These are phyloP conservation scores for Termitomyces sp. DNA, from an alignment of 768 basidiomycete genomes.

Conservation along the genomic window DNA sequence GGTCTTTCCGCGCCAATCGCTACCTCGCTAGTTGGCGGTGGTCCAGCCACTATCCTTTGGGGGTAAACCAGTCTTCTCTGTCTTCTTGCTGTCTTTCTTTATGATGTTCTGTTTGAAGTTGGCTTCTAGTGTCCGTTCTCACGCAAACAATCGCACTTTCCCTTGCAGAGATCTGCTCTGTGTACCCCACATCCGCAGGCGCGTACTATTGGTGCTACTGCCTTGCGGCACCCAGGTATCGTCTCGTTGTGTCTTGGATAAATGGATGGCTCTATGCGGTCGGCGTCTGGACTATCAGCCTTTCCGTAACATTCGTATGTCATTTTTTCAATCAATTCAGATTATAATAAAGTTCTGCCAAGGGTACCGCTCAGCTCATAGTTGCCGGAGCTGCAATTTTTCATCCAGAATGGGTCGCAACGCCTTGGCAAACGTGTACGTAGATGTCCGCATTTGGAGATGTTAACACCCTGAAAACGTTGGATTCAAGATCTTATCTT, in stretches of 20 bases:
- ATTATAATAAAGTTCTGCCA: too few relatives aligned
- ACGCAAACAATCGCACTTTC: constrained; percentile 47
- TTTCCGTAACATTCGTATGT: constrained; percentile 59
- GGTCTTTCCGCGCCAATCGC: constrained; percentile 53
- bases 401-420: constrained; percentile 51
- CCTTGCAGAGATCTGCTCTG: constrained; percentile 53
- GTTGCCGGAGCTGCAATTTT: constrained; percentile 56
- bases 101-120: constrained; percentile 24
- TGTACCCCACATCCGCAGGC: constrained; percentile 57
- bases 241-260: constrained; percentile 55
- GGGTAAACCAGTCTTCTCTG: constrained; percentile 28
- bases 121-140: constrained; percentile 44
- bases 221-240: constrained; percentile 45
- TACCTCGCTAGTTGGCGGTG: constrained; percentile 49
- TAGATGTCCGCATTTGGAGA: background rate
- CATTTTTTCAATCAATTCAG: too few relatives aligned
- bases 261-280: constrained; percentile 67
- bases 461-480: background rate
- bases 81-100: background rate
- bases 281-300: constrained; percentile 64
- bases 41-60: constrained; percentile 55
- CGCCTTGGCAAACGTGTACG: constrained; percentile 57
- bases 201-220: constrained; percentile 67
- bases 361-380: constrained; percentile 39
- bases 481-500: constrained; percentile 43